Evolutionary conservation across 768 basidiomycete species (phyloP).

Genomic region (Lactifluus echinatus): DNA sequence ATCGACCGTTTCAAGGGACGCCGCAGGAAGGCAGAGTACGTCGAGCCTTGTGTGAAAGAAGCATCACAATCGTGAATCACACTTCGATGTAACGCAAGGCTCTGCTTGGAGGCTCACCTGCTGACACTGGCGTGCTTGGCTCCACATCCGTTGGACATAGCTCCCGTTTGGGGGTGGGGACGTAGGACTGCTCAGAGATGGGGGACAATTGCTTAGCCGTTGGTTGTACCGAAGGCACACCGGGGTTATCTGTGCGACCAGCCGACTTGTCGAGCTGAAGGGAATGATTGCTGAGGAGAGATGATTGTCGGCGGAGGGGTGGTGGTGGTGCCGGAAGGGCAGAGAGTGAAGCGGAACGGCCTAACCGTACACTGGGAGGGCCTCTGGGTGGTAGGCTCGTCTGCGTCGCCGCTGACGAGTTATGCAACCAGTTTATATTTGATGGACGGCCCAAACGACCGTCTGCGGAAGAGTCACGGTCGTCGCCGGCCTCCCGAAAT

Average conservation of each 20-base stretch:
- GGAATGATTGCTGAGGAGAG: conserved; percentile 35
- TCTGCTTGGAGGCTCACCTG: conserved; percentile 27
- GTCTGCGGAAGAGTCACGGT: neutral
- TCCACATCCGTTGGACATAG: conserved; percentile 14
- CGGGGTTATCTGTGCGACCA: conserved; percentile 16
- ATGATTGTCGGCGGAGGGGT: conserved; percentile 17
- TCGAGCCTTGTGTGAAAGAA: conserved; percentile 12
- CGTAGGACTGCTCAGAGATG: conserved; percentile 56
- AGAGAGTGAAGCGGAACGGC: conserved; percentile 19
- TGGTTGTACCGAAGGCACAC: conserved; percentile 17
- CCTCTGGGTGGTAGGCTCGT: conserved; percentile 9
- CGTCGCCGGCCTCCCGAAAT: neutral
- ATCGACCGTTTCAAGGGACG: conserved; percentile 58
- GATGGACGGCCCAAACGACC: conserved; percentile 14
- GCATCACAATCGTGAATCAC: neutral
- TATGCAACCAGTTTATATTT: conserved; percentile 18
- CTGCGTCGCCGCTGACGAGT: neutral
- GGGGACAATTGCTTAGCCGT: conserved; percentile 47
- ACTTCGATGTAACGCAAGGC: conserved; percentile 11
- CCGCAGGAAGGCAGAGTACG: conserved; percentile 48
- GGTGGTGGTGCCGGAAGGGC: conserved; percentile 22
- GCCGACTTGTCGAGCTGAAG: conserved; percentile 30
- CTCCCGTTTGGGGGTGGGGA: conserved; percentile 42
- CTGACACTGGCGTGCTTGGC: conserved; percentile 23
- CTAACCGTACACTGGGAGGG: conserved; percentile 13